These are phyloP conservation scores for Zasmidium citrigriseum DNA, from an alignment of 2,329 filamentous ascomycete genomes.

Conservation along the genomic window DNA sequence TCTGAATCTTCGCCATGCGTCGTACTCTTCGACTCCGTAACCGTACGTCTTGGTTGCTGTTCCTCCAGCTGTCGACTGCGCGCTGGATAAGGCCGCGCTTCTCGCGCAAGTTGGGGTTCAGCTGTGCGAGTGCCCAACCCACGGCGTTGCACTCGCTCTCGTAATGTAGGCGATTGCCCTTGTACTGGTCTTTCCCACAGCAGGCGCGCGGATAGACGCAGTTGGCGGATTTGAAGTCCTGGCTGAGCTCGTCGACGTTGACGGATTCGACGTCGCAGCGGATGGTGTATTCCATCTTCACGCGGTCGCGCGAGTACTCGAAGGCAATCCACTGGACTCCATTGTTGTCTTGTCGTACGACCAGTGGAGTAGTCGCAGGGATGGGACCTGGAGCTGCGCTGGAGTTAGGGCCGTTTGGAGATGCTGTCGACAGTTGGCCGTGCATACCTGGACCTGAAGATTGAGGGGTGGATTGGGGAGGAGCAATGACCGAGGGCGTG, in stretches of 20 bases:
- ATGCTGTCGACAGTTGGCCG: slow-evolving; percentile 18
- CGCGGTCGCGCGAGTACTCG: slow-evolving; percentile 92
- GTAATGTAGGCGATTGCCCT: slow-evolving; percentile 91
- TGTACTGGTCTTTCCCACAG: slow-evolving; percentile 93
- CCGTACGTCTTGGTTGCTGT: slow-evolving; percentile 95
- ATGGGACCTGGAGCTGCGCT: slow-evolving; percentile 95
- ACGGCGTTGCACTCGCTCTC: slow-evolving; percentile 99
- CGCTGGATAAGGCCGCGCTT: slow-evolving; percentile 96
- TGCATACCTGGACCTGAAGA: slow-evolving; percentile 34
- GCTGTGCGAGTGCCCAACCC: slow-evolving; percentile 95
- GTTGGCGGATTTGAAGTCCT: slow-evolving; percentile 96
- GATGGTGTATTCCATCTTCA: slow-evolving; percentile 99
- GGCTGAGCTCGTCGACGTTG: slow-evolving; percentile 78
- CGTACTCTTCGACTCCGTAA: slow-evolving; percentile 88
- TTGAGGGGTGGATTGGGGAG: slow-evolving; percentile 30
- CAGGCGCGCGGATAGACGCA: slow-evolving; percentile 96
- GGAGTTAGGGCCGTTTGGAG: slow-evolving; percentile 65
- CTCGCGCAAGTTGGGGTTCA: slow-evolving; percentile 86
- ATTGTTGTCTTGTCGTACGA: slow-evolving; percentile 92
- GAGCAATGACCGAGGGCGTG: slow-evolving; percentile 26
- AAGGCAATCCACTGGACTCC: slow-evolving; percentile 99
- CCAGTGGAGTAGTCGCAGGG: slow-evolving; percentile 90
- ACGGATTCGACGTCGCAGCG: slow-evolving; percentile 97
- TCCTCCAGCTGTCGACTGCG: slow-evolving; percentile 97
- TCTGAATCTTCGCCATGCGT: slow-evolving; percentile 94